Conservation (phyloP, 2,329 filamentous ascomycete genomes). For the Exophiala aquamarina region DNA sequence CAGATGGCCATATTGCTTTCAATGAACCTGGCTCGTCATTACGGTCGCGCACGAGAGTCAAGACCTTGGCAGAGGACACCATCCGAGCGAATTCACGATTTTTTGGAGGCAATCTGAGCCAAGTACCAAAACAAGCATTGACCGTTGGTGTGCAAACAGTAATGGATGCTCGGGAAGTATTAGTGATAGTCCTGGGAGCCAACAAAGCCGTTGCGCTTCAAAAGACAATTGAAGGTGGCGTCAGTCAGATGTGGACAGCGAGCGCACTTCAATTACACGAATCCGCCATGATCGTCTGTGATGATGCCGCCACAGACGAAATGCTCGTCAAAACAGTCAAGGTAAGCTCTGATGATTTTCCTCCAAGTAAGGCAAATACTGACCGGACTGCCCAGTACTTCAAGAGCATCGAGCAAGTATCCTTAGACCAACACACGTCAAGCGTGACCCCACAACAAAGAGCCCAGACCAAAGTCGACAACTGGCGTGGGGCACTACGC, state of each 20-base stretch:
- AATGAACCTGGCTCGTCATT: constrained; percentile 84
- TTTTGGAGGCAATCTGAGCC: constrained; percentile 71
- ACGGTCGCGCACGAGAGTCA: constrained; percentile 75
- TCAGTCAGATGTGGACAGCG: constrained; percentile 91
- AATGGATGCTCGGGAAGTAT: constrained; percentile 76
- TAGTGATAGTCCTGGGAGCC: constrained; percentile 77
- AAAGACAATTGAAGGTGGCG: constrained; percentile 75
- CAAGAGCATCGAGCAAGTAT: constrained; percentile 67
- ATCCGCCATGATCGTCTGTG: constrained; percentile 78
- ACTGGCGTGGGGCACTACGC: constrained; percentile 31
- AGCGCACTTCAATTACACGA: constrained; percentile 78
- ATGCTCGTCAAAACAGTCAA: constrained; percentile 72
- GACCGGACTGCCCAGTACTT: constrained; percentile 57
- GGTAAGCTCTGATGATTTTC: constrained; percentile 21
- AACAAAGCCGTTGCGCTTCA: constrained; percentile 79
- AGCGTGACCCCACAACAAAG: constrained; percentile 14
- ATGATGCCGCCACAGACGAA: constrained; percentile 75
- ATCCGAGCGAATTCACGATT: constrained; percentile 83
- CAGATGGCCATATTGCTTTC: constrained; percentile 87
- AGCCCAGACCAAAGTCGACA: constrained; percentile 13
- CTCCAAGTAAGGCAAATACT: background rate
- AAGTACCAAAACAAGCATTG: constrained; percentile 78
- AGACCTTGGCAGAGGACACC: constrained; percentile 84
- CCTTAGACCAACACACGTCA: constrained; percentile 37
- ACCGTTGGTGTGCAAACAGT: constrained; percentile 85